Evolutionary conservation across 257 asterid species (phyloP), one percentile per base, ranked within the genome.

Genomic region (Nicotiana knightiana): DNA sequence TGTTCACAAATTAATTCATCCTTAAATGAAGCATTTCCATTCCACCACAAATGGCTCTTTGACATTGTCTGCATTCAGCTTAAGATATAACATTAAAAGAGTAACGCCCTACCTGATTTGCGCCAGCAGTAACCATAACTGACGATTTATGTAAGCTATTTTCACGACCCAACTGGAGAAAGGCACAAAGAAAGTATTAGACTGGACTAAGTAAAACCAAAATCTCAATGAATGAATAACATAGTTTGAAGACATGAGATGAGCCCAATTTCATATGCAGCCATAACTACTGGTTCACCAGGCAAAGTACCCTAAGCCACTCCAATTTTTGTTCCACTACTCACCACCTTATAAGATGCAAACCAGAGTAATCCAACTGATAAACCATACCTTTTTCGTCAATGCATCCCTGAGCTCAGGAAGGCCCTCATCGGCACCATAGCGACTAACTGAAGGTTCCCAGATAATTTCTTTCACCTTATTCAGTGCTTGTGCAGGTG

Each of bases 61-160:
- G 17, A 51, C 1, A 75, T 75, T 75, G 16, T 75, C 80, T 51
- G 28, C 46, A 28, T 1, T 75, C 46, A 51, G 46, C 63, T 26
- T 51, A 75, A 51, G 46, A 26, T 75, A 26, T 17, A 43, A 12
- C 5, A 80, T n/a, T 33, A 43, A 16, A 43, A 46, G 71, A 67
- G 71, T 21, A 61, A 43, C 9, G 21, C 37, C 85, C 62, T 83
- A 94, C 98, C 98, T 96, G 99, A 90, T 96, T 96, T 61, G 99
- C 99, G 51, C 99, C 99, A 54, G 99, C 98, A 83, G 99, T 96
- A 83, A 96, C 98, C 98, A 96, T 96, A 83, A 96, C 98, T 0
- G 98, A 92, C 81, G 98, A 94, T 81, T 94, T 94, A 62, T 84
- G 83, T 63, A 96, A 76, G 64, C 90, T 89, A 85, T 96, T 96